Evolutionary conservation across 108 stramenopile species (phyloP).

Genomic region (Pseudonitzschia multistriata): DNA sequence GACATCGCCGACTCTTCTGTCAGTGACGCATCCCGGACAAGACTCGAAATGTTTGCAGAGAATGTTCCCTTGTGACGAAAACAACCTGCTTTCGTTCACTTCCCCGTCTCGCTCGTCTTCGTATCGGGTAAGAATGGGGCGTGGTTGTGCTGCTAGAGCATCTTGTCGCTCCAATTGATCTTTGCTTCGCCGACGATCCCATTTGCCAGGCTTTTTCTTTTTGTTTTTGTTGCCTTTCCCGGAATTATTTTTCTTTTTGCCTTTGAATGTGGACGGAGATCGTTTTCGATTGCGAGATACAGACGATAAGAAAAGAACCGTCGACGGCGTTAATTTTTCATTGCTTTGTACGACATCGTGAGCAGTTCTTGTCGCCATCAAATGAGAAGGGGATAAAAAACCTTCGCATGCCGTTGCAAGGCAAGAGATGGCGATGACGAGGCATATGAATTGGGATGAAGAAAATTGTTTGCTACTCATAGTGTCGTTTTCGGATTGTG

Average conservation of each 20-base stretch:
- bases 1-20: slow-evolving; percentile 41
- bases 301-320: background rate
- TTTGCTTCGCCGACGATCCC: background rate
- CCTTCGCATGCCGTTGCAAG: background rate
- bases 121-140: slow-evolving; percentile 40
- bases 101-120: slow-evolving; percentile 27
- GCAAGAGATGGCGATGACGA: slow-evolving; percentile 5
- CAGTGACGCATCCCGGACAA: slow-evolving; percentile 77
- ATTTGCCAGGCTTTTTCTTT: slow-evolving; percentile 4
- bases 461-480: background rate
- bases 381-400: background rate
- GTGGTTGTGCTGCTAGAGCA: slow-evolving; percentile 9
- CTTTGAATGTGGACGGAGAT: slow-evolving; percentile 2
- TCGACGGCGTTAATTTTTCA: too few relatives aligned
- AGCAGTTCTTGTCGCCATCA: background rate
- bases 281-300: slow-evolving; percentile 4
- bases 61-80: slow-evolving; percentile 15
- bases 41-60: slow-evolving; percentile 65
- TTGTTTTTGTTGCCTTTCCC: slow-evolving; percentile 1
- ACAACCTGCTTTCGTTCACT: slow-evolving; percentile 28
- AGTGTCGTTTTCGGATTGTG: background rate
- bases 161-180: slow-evolving; percentile 1
- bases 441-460: background rate
- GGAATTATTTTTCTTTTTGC: slow-evolving; percentile 13
- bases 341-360: background rate